Percentiles rank a stretch among this genome's conserved stretches.
phyloP scores from a whole-genome alignment of 2,329 filamentous ascomycete species.

The Orbilia javanica region DNA sequence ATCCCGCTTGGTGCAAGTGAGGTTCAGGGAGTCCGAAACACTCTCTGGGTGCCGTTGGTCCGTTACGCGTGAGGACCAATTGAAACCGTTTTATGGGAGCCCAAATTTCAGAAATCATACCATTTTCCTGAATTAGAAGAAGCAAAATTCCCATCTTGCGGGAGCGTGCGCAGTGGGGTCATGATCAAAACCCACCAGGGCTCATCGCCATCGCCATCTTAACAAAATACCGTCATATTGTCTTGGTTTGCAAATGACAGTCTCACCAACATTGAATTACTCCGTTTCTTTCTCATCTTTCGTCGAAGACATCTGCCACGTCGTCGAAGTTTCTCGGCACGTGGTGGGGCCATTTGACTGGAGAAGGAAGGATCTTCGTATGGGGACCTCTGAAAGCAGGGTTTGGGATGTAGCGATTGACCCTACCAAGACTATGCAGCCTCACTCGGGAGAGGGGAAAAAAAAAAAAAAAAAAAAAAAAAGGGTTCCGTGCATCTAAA shows the following conservation, averaged over 20 bases:
- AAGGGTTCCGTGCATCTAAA: neutral
- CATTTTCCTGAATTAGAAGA: constrained; percentile 8
- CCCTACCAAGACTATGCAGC: constrained; percentile 41
- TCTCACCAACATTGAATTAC: neutral
- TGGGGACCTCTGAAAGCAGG: constrained; percentile 31
- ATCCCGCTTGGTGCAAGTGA: constrained; percentile 33
- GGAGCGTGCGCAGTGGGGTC: constrained; percentile 19
- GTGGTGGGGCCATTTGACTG: constrained; percentile 38
- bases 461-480: neutral
- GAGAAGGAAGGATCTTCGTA: constrained; percentile 44
- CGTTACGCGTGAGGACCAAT: constrained; percentile 28
- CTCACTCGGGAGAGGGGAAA: neutral
- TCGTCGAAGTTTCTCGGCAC: constrained; percentile 37
- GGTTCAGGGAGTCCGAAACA: constrained; percentile 46
- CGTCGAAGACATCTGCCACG: constrained; percentile 34
- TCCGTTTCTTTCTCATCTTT: constrained; percentile 13
- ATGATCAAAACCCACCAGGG: neutral
- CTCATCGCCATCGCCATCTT: constrained; percentile 50
- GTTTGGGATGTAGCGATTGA: constrained; percentile 47
- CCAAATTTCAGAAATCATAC: constrained; percentile 19
- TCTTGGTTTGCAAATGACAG: constrained; percentile 42
- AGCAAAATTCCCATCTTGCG: constrained; percentile 18
- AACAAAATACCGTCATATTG: constrained; percentile 4
- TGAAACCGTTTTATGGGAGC: constrained; percentile 9
- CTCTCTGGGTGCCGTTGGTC: constrained; percentile 45